phyloP scores from a whole-genome alignment of 352 stramenopile species.

The Globisporangium camurandrum region DNA sequence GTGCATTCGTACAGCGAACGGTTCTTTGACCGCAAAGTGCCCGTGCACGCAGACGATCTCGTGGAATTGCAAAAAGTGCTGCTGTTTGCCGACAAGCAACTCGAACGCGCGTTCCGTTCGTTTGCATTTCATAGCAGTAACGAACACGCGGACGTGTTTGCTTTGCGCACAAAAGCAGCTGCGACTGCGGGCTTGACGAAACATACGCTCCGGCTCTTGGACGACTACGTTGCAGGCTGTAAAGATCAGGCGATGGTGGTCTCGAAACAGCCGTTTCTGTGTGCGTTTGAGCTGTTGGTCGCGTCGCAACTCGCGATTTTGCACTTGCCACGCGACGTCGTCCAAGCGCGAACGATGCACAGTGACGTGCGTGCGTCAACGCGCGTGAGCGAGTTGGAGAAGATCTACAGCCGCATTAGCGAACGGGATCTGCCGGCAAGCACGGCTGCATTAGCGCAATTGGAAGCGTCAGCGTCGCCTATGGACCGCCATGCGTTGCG shows the following conservation, averaged over 20 bases:
- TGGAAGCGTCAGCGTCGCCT: conserved; percentile 5
- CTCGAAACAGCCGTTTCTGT: conserved; percentile 31
- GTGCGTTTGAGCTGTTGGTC: conserved; percentile 44
- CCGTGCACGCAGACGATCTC: conserved; percentile 27
- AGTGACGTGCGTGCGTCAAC: conserved; percentile 36
- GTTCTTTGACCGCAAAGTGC: conserved; percentile 37
- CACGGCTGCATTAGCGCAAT: conserved; percentile 6
- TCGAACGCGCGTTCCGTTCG: conserved; percentile 44
- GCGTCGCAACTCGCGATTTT: conserved; percentile 49
- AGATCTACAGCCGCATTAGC: conserved; percentile 17
- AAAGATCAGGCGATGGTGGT: conserved; percentile 8
- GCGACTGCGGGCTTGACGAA: conserved; percentile 39
- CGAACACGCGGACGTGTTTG: conserved; percentile 51
- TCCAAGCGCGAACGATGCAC: conserved; percentile 25
- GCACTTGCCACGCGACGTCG: conserved; percentile 31
- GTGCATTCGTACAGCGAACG: conserved; percentile 52
- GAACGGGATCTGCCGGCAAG: conserved; percentile 8
- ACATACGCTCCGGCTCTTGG: conserved; percentile 39
- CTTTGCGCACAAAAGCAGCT: conserved; percentile 51
- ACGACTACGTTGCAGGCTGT: conserved; percentile 44
- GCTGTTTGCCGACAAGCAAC: conserved; percentile 46
- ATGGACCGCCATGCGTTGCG: conserved; percentile 16
- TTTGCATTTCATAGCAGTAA: conserved; percentile 28
- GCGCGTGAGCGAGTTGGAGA: conserved; percentile 36
- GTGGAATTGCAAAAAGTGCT: conserved; percentile 51